Conservation (phyloP, 306 rosid genomes). For the Dalbergia oliveri region DNA sequence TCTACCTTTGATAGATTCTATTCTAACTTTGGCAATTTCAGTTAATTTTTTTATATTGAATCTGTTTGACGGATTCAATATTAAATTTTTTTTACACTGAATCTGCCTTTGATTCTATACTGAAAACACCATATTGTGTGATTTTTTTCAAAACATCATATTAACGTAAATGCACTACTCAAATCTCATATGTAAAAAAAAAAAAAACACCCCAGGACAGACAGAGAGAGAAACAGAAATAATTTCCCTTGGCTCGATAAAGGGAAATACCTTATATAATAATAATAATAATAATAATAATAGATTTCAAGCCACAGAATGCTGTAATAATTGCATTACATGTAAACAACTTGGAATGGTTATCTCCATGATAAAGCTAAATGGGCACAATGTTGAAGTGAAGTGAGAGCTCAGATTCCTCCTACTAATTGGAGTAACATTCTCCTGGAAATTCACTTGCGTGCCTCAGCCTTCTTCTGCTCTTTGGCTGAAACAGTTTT, state of each 20-base stretch:
- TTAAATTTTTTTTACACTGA: too few species aligned
- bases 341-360: slow-evolving; percentile 45
- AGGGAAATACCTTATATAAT: slow-evolving; percentile 7
- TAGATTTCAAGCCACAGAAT: slow-evolving; percentile 45
- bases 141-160: too few species aligned
- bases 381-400: slow-evolving; percentile 43
- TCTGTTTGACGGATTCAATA: too few species aligned
- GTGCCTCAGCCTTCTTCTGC: slow-evolving; percentile 79
- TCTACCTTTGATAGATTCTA: too few species aligned
- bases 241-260: not conserved
- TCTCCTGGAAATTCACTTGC: slow-evolving; percentile 60
- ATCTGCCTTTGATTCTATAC: too few species aligned
- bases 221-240: not conserved
- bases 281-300: not conserved
- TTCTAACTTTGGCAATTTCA: too few species aligned
- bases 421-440: slow-evolving; percentile 42
- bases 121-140: too few species aligned
- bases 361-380: slow-evolving; percentile 46
- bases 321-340: slow-evolving; percentile 39
- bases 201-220: too few species aligned
- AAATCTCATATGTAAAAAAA: too few species aligned
- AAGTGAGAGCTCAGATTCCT: slow-evolving; percentile 43
- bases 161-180: too few species aligned
- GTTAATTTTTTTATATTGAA: too few species aligned
- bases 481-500: slow-evolving; percentile 69